Evolutionary conservation across 768 basidiomycete genomes (phyloP).

Genomic region (Collybia mongolica): DNA sequence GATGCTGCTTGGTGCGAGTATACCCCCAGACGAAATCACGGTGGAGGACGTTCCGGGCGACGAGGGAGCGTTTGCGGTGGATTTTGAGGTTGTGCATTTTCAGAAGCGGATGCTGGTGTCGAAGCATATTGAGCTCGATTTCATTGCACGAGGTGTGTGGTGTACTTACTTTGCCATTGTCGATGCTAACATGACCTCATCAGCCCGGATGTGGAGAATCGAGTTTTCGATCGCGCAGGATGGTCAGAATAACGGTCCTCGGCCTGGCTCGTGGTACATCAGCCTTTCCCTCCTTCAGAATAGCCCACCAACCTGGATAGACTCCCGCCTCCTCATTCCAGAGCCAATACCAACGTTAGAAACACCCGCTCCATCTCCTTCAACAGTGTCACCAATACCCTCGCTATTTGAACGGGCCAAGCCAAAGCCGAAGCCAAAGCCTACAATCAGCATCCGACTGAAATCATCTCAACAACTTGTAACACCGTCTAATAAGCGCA

Average conservation of each 20-base stretch:
- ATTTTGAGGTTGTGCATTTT: constrained; percentile 55
- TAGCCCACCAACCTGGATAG: constrained; percentile 58
- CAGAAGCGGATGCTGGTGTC: constrained; percentile 72
- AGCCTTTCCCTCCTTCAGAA: constrained; percentile 50
- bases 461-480: constrained; percentile 32
- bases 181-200: too few species aligned
- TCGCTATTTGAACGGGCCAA: constrained; percentile 11
- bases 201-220: constrained; percentile 57
- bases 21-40: constrained; percentile 50
- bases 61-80: constrained; percentile 52
- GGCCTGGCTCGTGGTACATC: constrained; percentile 46
- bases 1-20: constrained; percentile 41
- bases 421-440: constrained; percentile 23
- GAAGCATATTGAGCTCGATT: constrained; percentile 54
- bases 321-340: constrained; percentile 48
- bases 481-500: constrained; percentile 13
- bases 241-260: constrained; percentile 9
- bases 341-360: constrained; percentile 19
- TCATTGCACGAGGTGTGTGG: constrained; percentile 53
- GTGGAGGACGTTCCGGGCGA: constrained; percentile 51
- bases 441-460: constrained; percentile 35
- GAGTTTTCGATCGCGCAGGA: constrained; percentile 36
- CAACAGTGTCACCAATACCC: constrained; percentile 3
- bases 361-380: background rate
- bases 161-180: constrained; percentile 14